Evolutionary conservation across 2,329 filamentous ascomycete genomes (phyloP).

Genomic region (Aspergillus viridinutans): DNA sequence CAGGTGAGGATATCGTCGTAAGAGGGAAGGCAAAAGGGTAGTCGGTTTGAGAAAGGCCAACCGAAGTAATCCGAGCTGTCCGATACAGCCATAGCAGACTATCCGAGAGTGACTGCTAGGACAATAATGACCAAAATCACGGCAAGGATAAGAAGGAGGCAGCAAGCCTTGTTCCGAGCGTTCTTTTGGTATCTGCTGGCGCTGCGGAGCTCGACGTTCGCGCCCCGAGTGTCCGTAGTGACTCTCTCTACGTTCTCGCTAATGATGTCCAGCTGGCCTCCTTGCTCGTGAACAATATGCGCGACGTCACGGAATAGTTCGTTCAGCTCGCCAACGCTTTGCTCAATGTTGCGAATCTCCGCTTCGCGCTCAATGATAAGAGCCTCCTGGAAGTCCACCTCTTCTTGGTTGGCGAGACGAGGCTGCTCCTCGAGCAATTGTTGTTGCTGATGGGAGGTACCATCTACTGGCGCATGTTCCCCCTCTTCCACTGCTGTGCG

Average conservation of each 20-base stretch:
- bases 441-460: conserved; percentile 52
- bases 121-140: conserved; percentile 88
- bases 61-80: not conserved
- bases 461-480: conserved; percentile 25
- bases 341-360: conserved; percentile 96
- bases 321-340: conserved; percentile 91
- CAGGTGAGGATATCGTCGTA: conserved; percentile 32
- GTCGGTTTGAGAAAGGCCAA: conserved; percentile 7
- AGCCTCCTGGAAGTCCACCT: conserved; percentile 95
- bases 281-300: conserved; percentile 93
- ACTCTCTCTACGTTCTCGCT: conserved; percentile 82
- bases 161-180: conserved; percentile 90
- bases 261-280: conserved; percentile 81
- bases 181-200: conserved; percentile 93
- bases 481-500: conserved; percentile 69
- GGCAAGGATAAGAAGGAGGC: conserved; percentile 79
- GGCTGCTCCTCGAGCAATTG: conserved; percentile 73
- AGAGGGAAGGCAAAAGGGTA: conserved; percentile 13
- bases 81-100: conserved; percentile 18
- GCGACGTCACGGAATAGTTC: conserved; percentile 98
- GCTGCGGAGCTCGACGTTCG: conserved; percentile 77
- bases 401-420: conserved; percentile 81
- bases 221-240: conserved; percentile 74
- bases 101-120: conserved; percentile 77
- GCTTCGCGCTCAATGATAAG: conserved; percentile 94